Evolutionary conservation across 305 asterid genomes (phyloP).

Genomic region (Ajuga reptans): DNA sequence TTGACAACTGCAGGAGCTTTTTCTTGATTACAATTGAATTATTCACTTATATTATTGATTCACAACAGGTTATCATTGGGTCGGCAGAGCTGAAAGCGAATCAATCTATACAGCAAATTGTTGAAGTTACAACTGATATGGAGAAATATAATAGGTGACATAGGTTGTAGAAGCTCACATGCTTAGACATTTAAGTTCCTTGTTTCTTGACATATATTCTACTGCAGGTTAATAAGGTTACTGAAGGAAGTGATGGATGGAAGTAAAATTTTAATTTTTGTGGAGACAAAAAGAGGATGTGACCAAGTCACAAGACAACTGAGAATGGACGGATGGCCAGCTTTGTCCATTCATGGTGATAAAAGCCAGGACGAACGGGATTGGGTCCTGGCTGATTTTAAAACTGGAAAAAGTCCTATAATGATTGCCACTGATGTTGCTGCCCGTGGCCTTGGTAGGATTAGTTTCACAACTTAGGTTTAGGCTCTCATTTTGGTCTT

Average conservation of each 20-base stretch:
- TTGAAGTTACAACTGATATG: constrained; percentile 67
- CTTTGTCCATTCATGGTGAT: constrained; percentile 88
- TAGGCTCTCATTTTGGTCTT: constrained; percentile 38
- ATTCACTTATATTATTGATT: not conserved
- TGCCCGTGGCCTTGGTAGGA: constrained; percentile 98
- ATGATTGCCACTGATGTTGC: constrained; percentile 98
- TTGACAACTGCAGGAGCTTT: not conserved
- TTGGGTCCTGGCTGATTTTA: constrained; percentile 89
- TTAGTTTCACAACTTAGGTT: constrained; percentile 56
- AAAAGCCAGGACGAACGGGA: constrained; percentile 92
- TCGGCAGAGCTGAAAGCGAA: constrained; percentile 76
- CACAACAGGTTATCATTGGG: constrained; percentile 64
- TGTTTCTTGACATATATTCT: constrained; percentile 21
- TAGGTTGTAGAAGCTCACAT: not conserved
- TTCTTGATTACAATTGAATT: not conserved
- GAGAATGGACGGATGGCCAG: constrained; percentile 96
- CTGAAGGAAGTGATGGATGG: constrained; percentile 81
- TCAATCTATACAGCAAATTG: constrained; percentile 64
- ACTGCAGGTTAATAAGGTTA: constrained; percentile 60
- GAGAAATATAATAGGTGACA: constrained; percentile 83
- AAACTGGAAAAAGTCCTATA: constrained; percentile 76
- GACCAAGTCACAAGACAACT: constrained; percentile 82
- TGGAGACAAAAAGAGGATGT: constrained; percentile 89
- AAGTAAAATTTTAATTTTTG: constrained; percentile 71
- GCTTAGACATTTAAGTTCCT: not conserved